Conservation (phyloP, 805 yeast genomes). For the Candida adriatica region DNA sequence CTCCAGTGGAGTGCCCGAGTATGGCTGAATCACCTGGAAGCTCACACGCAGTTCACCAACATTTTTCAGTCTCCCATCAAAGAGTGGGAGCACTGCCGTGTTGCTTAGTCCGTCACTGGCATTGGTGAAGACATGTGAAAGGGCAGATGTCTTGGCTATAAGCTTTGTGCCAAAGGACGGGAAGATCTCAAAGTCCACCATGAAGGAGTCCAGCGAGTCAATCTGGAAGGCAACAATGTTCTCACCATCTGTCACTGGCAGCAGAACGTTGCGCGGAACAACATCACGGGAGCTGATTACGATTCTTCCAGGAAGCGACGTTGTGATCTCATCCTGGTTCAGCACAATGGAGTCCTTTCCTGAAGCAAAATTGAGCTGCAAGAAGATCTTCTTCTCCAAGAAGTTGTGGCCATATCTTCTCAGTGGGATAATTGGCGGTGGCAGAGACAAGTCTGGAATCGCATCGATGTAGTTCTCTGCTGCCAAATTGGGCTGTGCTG, state of each 20-base stretch:
- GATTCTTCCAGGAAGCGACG: slow-evolving; percentile 68
- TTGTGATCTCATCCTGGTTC: slow-evolving; percentile 36
- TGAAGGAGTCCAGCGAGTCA: slow-evolving; percentile 65
- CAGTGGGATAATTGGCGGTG: slow-evolving; percentile 94
- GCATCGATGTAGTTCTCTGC: slow-evolving; percentile 43
- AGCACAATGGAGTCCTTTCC: slow-evolving; percentile 34
- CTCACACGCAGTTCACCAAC: slow-evolving; percentile 76
- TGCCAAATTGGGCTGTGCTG: slow-evolving; percentile 16
- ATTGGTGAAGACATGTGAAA: slow-evolving; percentile 44
- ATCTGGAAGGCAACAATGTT: slow-evolving; percentile 75
- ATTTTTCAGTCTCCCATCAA: slow-evolving; percentile 72
- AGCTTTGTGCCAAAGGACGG: slow-evolving; percentile 93
- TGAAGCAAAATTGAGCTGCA: slow-evolving; percentile 65
- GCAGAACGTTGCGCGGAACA: slow-evolving; percentile 77
- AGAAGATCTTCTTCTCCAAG: slow-evolving; percentile 79
- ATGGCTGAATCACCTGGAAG: slow-evolving; percentile 85
- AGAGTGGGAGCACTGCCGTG: slow-evolving; percentile 54
- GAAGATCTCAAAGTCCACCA: slow-evolving; percentile 81
- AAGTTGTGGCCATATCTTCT: slow-evolving; percentile 95
- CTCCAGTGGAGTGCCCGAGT: slow-evolving; percentile 74
- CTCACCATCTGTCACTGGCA: slow-evolving; percentile 59
- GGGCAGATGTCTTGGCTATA: slow-evolving; percentile 81
- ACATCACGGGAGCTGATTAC: slow-evolving; percentile 78
- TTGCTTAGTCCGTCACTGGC: slow-evolving; percentile 32
- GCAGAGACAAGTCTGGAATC: slow-evolving; percentile 86